A percentile compares a stretch with the other conserved stretches of the same genome.
These are phyloP conservation scores for Rosa lucieae DNA, from an alignment of 306 rosid species.

Conservation along the genomic window DNA sequence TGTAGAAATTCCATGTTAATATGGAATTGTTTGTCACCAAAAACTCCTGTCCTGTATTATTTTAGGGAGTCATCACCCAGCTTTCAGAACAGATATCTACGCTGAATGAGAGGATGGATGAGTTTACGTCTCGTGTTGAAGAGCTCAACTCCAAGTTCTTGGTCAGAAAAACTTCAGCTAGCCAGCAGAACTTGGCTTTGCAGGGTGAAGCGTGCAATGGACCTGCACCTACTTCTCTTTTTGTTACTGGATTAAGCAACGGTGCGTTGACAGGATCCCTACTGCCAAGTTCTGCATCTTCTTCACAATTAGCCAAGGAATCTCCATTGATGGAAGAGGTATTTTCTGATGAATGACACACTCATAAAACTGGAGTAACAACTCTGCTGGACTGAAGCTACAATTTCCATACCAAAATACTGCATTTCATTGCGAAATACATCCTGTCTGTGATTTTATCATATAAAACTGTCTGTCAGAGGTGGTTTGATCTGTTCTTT, in stretches of 20 bases:
- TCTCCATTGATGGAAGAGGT: constrained; percentile 89
- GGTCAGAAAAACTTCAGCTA: constrained; percentile 46
- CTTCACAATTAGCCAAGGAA: constrained; percentile 80
- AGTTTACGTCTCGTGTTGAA: constrained; percentile 89
- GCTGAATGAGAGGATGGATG: constrained; percentile 92
- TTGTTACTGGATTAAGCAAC: constrained; percentile 65
- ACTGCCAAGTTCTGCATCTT: constrained; percentile 74
- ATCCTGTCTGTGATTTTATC: background rate
- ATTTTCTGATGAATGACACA: background rate
- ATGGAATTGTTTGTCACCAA: constrained; percentile 14
- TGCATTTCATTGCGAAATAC: background rate
- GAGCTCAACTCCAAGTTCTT: constrained; percentile 76
- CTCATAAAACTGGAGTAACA: background rate
- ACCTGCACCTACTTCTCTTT: constrained; percentile 69
- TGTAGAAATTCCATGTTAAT: background rate
- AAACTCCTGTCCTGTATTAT: constrained; percentile 27
- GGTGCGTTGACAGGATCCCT: constrained; percentile 78
- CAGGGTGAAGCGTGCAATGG: constrained; percentile 81
- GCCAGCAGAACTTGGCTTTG: constrained; percentile 86
- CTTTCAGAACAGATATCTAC: constrained; percentile 98
- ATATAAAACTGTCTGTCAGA: background rate
- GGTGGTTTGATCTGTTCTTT: background rate
- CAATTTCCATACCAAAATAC: background rate
- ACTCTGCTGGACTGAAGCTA: background rate
- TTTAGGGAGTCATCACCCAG: constrained; percentile 83